Percentiles rank a stretch among this genome's conserved stretches.
These are phyloP conservation scores for Ilyonectria sp. DNA, from an alignment of 2,329 filamentous ascomycete species.

Conservation along the genomic window DNA sequence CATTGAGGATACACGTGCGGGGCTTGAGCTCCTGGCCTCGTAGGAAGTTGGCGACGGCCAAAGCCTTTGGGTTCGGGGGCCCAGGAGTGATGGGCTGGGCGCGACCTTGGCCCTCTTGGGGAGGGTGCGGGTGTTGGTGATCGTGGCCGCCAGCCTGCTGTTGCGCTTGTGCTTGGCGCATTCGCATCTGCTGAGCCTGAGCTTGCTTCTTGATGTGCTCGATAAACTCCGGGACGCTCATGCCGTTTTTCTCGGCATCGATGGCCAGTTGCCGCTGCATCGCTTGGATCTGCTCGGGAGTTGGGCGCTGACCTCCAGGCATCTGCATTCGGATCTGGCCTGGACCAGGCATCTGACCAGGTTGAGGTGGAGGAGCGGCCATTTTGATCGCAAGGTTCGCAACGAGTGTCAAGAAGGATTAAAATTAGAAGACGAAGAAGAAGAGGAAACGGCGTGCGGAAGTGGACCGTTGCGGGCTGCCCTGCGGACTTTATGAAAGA, in stretches of 20 bases:
- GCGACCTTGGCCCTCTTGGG: slow-evolving; percentile 61
- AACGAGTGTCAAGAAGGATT: slow-evolving; percentile 35
- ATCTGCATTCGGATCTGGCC: slow-evolving; percentile 50
- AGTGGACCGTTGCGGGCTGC: slow-evolving; percentile 25
- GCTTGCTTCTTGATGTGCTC: slow-evolving; percentile 75
- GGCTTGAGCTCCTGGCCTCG: slow-evolving; percentile 88
- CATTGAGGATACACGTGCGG: slow-evolving; percentile 92
- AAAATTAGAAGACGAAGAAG: slow-evolving; percentile 32
- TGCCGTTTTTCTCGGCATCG: slow-evolving; percentile 87
- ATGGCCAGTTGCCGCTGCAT: slow-evolving; percentile 88
- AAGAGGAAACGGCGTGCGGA: slow-evolving; percentile 24
- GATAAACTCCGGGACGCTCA: slow-evolving; percentile 89
- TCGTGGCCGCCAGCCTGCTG: slow-evolving; percentile 58
- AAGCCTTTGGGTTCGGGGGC: slow-evolving; percentile 88
- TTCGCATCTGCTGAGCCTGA: slow-evolving; percentile 65
- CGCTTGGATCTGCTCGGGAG: slow-evolving; percentile 86
- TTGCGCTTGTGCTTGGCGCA: slow-evolving; percentile 61
- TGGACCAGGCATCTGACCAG: slow-evolving; percentile 41
- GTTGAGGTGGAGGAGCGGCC: slow-evolving; percentile 49
- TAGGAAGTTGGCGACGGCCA: slow-evolving; percentile 92
- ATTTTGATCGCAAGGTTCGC: slow-evolving; percentile 37
- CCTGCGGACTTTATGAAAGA: slow-evolving; percentile 36
- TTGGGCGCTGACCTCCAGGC: slow-evolving; percentile 67
- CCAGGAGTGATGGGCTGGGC: slow-evolving; percentile 80
- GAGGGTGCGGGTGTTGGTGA: slow-evolving; percentile 52